A percentile compares a stretch with the other conserved stretches of the same genome.
phyloP scores from a whole-genome alignment of 1,284 basidiomycete genomes.

The Cystobasidium slooffiae region DNA sequence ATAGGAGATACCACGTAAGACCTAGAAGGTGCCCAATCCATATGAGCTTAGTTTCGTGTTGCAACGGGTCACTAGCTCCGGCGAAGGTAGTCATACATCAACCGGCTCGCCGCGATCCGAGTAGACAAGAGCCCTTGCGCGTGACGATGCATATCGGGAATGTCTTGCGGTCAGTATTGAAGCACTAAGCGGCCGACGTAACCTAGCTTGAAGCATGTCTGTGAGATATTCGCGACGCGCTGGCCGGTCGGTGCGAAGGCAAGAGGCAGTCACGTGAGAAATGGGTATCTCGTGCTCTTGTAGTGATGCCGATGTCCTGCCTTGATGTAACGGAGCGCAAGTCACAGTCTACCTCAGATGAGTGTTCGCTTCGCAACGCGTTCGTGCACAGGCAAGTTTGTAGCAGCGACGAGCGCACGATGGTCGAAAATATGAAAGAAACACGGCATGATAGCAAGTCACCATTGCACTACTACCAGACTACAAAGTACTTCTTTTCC shows the following conservation, averaged over 20 bases:
- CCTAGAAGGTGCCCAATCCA: constrained; percentile 49
- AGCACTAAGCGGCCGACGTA: neutral
- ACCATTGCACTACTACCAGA: too few relatives aligned
- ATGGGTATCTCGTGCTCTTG: neutral
- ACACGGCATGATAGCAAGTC: too few relatives aligned
- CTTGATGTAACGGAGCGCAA: neutral
- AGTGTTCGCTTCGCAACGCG: too few relatives aligned
- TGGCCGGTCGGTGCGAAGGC: neutral
- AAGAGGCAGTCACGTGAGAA: constrained; percentile 1
- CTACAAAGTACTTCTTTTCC: too few relatives aligned
- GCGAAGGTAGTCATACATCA: constrained; percentile 24
- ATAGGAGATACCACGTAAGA: constrained; percentile 65
- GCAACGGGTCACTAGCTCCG: neutral
- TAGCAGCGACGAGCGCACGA: too few relatives aligned
- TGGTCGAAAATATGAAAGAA: too few relatives aligned
- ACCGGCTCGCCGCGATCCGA: constrained; percentile 65
- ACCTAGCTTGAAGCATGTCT: neutral
- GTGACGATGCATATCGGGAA: neutral
- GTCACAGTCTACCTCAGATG: neutral
- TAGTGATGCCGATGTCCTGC: neutral
- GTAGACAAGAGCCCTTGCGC: constrained; percentile 68
- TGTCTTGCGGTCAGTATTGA: too few relatives aligned
- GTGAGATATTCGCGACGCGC: neutral
- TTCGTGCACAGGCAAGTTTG: too few relatives aligned
- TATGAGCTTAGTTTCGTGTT: neutral